Conservation (phyloP, 2,329 filamentous ascomycete species). For the Alternaria infectoria region DNA sequence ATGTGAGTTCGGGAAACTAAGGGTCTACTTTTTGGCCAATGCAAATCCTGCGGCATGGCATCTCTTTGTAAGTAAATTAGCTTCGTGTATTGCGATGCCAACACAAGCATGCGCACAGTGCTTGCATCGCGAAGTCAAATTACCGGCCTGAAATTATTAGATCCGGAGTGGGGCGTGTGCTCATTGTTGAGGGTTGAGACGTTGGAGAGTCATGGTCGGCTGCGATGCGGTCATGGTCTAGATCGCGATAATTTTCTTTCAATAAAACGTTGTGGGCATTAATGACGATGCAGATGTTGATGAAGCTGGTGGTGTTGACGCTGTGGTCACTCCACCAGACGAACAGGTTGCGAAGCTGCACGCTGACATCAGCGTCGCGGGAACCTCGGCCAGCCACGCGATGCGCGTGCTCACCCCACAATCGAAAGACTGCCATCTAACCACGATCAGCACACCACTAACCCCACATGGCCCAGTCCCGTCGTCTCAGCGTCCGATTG, state of each 20-base stretch:
- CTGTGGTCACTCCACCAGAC: slow-evolving; percentile 5
- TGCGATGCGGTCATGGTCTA: slow-evolving; percentile 4
- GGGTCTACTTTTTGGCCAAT: background rate
- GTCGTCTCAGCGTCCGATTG: slow-evolving; percentile 15
- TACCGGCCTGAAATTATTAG: background rate
- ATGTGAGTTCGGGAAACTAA: background rate
- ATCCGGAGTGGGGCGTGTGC: slow-evolving; percentile 1
- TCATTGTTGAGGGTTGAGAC: background rate
- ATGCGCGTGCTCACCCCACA: slow-evolving; percentile 25
- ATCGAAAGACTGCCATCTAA: slow-evolving; percentile 21
- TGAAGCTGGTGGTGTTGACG: slow-evolving; percentile 2
- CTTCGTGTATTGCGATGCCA: background rate
- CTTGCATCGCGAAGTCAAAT: background rate
- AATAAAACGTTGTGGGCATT: background rate
- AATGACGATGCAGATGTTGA: slow-evolving; percentile 1
- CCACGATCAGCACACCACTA: slow-evolving; percentile 22
- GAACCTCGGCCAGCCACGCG: slow-evolving; percentile 15
- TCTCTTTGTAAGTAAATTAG: background rate
- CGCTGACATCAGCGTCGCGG: slow-evolving; percentile 13
- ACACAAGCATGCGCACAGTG: no score
- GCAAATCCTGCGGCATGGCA: background rate
- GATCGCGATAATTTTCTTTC: background rate
- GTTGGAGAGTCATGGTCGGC: slow-evolving; percentile 22
- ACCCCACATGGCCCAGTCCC: slow-evolving; percentile 18
- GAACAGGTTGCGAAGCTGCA: slow-evolving; percentile 7